A percentile compares a stretch with the other conserved stretches of the same genome.
Evolutionary conservation across 495 filamentous ascomycete genomes (phyloP).

Genomic region (Halenospora varia): DNA sequence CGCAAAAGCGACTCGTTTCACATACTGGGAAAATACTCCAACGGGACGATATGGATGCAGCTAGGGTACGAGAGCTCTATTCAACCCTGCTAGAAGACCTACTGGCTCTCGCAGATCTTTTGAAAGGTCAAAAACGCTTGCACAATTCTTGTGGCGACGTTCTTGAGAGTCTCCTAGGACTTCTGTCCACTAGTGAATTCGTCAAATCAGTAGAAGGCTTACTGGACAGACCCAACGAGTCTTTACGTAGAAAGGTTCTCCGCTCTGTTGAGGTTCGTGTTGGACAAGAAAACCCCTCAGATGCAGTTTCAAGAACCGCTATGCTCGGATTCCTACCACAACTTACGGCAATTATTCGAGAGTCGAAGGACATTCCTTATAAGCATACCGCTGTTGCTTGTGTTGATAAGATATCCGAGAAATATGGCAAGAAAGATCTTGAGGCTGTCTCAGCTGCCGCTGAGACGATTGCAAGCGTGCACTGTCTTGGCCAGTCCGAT

Average conservation of each 20-base stretch:
- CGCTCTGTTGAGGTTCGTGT: constrained; percentile 73
- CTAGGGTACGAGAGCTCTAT: constrained; percentile 61
- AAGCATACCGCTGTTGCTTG: constrained; percentile 81
- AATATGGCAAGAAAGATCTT: constrained; percentile 83
- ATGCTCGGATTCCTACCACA: constrained; percentile 75
- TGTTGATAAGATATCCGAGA: constrained; percentile 84
- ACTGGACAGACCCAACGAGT: constrained; percentile 64
- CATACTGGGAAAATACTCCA: constrained; percentile 46
- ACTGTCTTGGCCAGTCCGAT: constrained; percentile 72
- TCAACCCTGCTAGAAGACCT: constrained; percentile 66
- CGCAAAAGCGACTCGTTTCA: constrained; percentile 41
- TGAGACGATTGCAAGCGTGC: constrained; percentile 65
- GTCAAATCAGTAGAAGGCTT: constrained; percentile 77
- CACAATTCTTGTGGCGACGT: constrained; percentile 63
- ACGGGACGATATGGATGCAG: constrained; percentile 53
- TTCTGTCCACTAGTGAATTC: constrained; percentile 80
- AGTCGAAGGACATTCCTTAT: constrained; percentile 63
- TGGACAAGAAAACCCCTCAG: constrained; percentile 58
- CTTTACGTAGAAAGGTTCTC: constrained; percentile 74
- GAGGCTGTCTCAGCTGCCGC: constrained; percentile 63
- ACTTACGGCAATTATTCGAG: constrained; percentile 67
- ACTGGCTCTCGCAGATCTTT: constrained; percentile 54
- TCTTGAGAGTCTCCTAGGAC: constrained; percentile 67
- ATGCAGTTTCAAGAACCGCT: constrained; percentile 59
- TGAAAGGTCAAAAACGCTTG: constrained; percentile 56